Percentiles rank a stretch among this genome's conserved stretches.
phyloP scores from a whole-genome alignment of 495 filamentous ascomycete genomes.

The Penicillium salamii region DNA sequence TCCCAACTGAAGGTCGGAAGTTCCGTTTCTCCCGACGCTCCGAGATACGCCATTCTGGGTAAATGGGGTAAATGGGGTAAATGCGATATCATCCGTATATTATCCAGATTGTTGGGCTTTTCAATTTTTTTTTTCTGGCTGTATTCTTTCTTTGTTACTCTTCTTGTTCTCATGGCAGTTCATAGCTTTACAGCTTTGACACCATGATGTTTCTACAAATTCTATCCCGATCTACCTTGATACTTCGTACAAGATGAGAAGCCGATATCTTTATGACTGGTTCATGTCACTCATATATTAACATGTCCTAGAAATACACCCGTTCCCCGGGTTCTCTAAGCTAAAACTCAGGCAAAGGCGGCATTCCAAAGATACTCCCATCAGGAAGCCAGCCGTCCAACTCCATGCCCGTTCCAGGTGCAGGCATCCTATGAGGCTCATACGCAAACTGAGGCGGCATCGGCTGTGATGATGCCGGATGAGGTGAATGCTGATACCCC shows the following conservation, averaged over 20 bases:
- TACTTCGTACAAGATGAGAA: too few relatives aligned
- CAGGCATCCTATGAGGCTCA: slow-evolving; percentile 23
- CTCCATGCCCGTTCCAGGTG: slow-evolving; percentile 29
- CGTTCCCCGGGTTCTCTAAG: neutral
- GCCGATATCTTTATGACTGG: neutral
- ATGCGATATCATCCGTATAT: neutral
- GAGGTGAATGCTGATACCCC: slow-evolving; percentile 16
- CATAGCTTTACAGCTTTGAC: too few relatives aligned
- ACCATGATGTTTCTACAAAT: too few relatives aligned
- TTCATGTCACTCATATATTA: neutral
- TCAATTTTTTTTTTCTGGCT: neutral
- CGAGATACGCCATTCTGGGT: slow-evolving; percentile 1
- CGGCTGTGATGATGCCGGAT: neutral
- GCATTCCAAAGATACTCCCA: slow-evolving; percentile 34
- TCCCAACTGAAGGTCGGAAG: slow-evolving; percentile 8
- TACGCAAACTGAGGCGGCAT: slow-evolving; percentile 28
- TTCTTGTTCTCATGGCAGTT: neutral
- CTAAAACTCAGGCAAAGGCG: slow-evolving; percentile 33
- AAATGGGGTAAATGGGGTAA: slow-evolving; percentile 3
- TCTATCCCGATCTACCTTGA: too few relatives aligned
- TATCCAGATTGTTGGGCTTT: neutral
- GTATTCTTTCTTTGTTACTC: neutral
- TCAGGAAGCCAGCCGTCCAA: slow-evolving; percentile 39
- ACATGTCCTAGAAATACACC: neutral
- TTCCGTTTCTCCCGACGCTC: slow-evolving; percentile 21